Evolutionary conservation across 352 stramenopile species (phyloP), one percentile per base, ranked within the genome.

Genomic region (Phytophthora sansomeana): DNA sequence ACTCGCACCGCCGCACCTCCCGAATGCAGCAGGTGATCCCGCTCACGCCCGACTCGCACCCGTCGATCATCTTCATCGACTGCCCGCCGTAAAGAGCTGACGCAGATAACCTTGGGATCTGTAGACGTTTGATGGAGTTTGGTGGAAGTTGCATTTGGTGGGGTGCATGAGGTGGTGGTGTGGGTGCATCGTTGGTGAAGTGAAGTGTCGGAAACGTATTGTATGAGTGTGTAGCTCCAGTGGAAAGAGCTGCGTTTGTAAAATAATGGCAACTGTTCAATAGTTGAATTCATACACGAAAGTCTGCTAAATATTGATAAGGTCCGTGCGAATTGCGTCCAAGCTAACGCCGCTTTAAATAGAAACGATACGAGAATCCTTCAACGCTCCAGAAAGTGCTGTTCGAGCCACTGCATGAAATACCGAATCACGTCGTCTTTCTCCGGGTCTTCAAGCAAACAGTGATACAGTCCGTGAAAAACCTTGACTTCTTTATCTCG

Each of bases 21-120:
- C 56, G 17, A 36, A 29, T 26, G 1, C 42, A 44, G 11, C 53
- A 63, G 38, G 67, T 55, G 58, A 42, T 50, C 7, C 42, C 63
- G 26, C 47, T 39, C 13, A 51, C 56, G 1, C 30, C 39, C 9
- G 59, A 73, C n/a, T 53, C 58, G 9, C 52, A 77, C 48, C 69
- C 69, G 32, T 77, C 69, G 42, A 77, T 77, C 48, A 73, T 77
- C 43, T 77, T 73, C 50, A 77, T 77, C 49, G 63, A 73, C 36
- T 77, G 69, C 43, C 69, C 69, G 19, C 69, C 69, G 49, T 77
- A 69, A 67, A 21, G 33, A 32, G 36, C 10, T 30, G 38, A 4
- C n/a, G 38, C 5, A 44, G n/a, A 1, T n/a, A 41, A 41, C n/a
- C 32, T 36, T 36, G 32, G 6, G 32, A 36, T 9, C 32, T 10